Evolutionary conservation across 2,329 filamentous ascomycete genomes (phyloP).

Genomic region (Ophiocordyceps robertsii): DNA sequence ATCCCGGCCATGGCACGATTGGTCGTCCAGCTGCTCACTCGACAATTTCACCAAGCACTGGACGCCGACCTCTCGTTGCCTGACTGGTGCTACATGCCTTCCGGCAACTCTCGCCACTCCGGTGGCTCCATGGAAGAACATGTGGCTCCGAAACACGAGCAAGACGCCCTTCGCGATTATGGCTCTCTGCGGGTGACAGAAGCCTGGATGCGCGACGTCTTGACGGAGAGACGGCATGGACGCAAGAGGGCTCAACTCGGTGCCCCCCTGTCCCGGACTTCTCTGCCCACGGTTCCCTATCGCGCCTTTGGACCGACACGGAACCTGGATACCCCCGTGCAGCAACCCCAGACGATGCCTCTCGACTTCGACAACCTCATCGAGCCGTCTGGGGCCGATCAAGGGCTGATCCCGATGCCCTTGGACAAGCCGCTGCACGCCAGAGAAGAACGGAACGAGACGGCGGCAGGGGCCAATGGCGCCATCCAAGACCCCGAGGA

Average conservation of each 20-base stretch:
- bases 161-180: neutral
- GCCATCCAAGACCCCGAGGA: neutral
- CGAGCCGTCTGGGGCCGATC: neutral
- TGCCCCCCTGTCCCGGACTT: neutral
- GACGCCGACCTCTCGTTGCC: slow-evolving; percentile 1
- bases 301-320: neutral
- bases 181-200: neutral
- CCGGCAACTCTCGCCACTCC: neutral
- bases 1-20: neutral
- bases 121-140: neutral
- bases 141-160: neutral
- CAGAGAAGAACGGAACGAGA: neutral
- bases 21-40: neutral
- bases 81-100: slow-evolving; percentile 3
- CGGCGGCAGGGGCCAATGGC: neutral
- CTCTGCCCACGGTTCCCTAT: neutral
- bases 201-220: neutral
- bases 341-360: neutral
- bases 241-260: neutral
- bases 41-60: neutral
- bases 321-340: neutral
- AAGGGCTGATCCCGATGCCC: neutral
- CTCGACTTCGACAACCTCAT: neutral
- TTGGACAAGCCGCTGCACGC: neutral
- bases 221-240: neutral